These are phyloP conservation scores for Termitomyces bulborhizus DNA, from an alignment of 768 basidiomycete genomes.

Conservation along the genomic window DNA sequence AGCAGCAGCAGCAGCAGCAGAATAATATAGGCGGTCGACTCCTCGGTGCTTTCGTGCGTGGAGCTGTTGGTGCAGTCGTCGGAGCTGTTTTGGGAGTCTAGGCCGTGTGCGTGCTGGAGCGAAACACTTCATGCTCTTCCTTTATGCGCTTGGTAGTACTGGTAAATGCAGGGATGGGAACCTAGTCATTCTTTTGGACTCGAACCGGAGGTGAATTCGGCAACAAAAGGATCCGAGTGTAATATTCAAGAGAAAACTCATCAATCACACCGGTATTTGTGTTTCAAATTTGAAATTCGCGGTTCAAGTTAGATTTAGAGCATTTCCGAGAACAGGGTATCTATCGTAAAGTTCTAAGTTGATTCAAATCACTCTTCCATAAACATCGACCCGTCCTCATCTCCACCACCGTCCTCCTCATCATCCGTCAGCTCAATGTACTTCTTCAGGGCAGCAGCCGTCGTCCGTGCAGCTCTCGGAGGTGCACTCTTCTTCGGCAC, in stretches of 20 bases:
- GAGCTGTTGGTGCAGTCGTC: background rate
- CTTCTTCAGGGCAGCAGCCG: slow-evolving; percentile 38
- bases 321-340: background rate
- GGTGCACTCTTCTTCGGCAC: slow-evolving; percentile 36
- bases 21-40: background rate
- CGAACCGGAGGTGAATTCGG: background rate
- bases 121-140: too few species aligned
- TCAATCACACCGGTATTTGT: too few species aligned
- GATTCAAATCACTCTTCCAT: slow-evolving; percentile 20
- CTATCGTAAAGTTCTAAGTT: background rate
- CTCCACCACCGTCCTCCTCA: slow-evolving; percentile 38
- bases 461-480: slow-evolving; percentile 42
- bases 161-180: too few species aligned
- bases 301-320: too few species aligned
- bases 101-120: background rate
- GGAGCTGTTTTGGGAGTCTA: background rate
- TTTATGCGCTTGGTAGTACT: too few species aligned
- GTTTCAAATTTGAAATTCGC: too few species aligned
- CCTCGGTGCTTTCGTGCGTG: background rate
- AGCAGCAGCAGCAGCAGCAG: background rate
- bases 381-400: slow-evolving; percentile 42
- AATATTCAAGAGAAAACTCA: too few species aligned
- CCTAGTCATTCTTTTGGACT: too few species aligned
- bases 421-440: slow-evolving; percentile 55
- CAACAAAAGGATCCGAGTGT: too few species aligned